Base-by-base conservation (phyloP, 176 grass and related monocot species). In the Carex parvula region DNA sequence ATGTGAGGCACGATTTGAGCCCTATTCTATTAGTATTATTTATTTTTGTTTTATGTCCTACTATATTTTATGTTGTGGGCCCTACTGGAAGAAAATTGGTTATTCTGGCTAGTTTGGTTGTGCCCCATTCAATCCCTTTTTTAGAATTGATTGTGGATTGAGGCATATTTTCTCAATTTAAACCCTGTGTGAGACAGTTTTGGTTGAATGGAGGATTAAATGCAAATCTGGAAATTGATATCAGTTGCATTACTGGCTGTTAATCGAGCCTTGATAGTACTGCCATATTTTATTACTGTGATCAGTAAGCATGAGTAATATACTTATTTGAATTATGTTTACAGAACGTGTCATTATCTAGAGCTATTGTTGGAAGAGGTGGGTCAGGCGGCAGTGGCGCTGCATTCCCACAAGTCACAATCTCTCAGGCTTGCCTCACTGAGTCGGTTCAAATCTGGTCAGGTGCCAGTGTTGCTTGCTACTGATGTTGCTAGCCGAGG, bases 401-500 rank as follows among this genome's bases (percentile, higher is more conserved):
- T 98, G 86, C 93, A 98, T 81, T 98, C 95, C 63, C 91, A 89
- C 76, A 98, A 90, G 75, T 85, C 95, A 61, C 95, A 98, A 66
- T 85, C 84, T 22, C 69, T 87, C 26, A 93, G 95, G 85, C 89
- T 98, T 83, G 80, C 73, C 57, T 87, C 95, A 16, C 84, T 98
- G 69, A 84, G 84, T 70, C 85, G 83, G 58, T 98, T 98, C 85
- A 98, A 95, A 87, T 98, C 95, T 14, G 85, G 85, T 84, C 89
- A 89, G 64, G 83, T 90, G 37, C 86, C 92, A 24, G 76, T 95
- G 52, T 88, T 98, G 79, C 58, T 98, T 55, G 70, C 95, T 55
- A 98, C 92, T 77, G 92, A 98, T 79, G 89, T 98, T 24, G 95
- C 88, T 35, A 98, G 95, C 54, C 91, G 95, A 81, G 95, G 95